A percentile compares a stretch with the other conserved stretches of the same genome.
Evolutionary conservation across 345 rosid genomes (phyloP).

Genomic region (Pugionium dolabratum): DNA sequence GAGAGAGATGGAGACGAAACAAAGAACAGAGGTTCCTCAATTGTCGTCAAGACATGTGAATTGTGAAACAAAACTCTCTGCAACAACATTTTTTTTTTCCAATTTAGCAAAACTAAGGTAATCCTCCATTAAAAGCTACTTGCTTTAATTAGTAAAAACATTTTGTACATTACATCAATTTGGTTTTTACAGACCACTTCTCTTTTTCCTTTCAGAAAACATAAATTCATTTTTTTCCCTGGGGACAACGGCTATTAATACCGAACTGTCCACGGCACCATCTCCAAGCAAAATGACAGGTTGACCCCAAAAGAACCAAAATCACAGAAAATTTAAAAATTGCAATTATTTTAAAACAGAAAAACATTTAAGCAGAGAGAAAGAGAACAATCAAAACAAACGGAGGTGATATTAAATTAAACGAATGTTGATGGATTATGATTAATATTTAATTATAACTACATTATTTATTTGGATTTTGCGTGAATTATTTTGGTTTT

Average conservation of each 20-base stretch:
- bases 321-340: not conserved
- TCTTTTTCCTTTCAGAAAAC: slow-evolving; percentile 10
- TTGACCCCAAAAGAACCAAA: no score
- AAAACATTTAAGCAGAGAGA: slow-evolving; percentile 9
- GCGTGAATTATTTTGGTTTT: no score
- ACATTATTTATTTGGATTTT: no score
- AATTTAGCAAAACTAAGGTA: slow-evolving; percentile 32
- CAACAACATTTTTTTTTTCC: not conserved
- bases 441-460: no score
- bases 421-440: not conserved
- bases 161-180: slow-evolving; percentile 22
- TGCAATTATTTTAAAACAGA: not conserved
- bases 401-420: slow-evolving; percentile 2
- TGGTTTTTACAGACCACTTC: not conserved
- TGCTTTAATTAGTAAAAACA: slow-evolving; percentile 37
- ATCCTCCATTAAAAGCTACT: not conserved
- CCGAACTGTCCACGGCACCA: slow-evolving; percentile 58
- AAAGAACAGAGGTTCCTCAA: slow-evolving; percentile 31
- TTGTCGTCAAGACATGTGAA: slow-evolving; percentile 10
- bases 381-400: slow-evolving; percentile 22
- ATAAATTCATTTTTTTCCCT: slow-evolving; percentile 35
- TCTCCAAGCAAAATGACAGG: slow-evolving; percentile 45
- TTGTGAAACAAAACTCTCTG: slow-evolving; percentile 29
- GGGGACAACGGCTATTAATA: slow-evolving; percentile 79
- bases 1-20: slow-evolving; percentile 27